These are phyloP conservation scores for Skeletonema tropicum DNA, from an alignment of 108 stramenopile genomes.

Conservation along the genomic window DNA sequence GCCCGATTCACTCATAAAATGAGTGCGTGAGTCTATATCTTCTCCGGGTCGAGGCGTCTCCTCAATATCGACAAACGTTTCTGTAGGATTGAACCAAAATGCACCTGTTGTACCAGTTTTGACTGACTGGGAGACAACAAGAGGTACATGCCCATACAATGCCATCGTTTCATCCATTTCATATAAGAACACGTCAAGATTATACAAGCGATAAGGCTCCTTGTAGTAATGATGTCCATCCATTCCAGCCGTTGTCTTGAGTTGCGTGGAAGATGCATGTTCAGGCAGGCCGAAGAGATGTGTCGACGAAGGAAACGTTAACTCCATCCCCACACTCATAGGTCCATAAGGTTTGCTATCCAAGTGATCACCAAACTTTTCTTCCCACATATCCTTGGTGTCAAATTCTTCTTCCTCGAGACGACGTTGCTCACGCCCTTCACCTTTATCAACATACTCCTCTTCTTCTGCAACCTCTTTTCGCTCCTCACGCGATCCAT, in stretches of 20 bases:
- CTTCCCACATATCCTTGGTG: slow-evolving; percentile 91
- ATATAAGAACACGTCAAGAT: slow-evolving; percentile 99
- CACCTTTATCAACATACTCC: slow-evolving; percentile 54
- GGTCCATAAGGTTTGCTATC: slow-evolving; percentile 94
- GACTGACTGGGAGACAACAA: slow-evolving; percentile 78
- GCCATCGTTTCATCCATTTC: slow-evolving; percentile 98
- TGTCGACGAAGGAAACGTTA: slow-evolving; percentile 81
- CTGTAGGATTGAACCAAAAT: slow-evolving; percentile 98
- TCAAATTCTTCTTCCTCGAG: slow-evolving; percentile 66
- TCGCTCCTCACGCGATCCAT: slow-evolving; percentile 84
- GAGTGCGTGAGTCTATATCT: slow-evolving; percentile 59
- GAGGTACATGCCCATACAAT: slow-evolving; percentile 95
- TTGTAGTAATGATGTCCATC: slow-evolving; percentile 71
- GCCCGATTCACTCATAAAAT: slow-evolving; percentile 96
- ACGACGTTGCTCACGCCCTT: slow-evolving; percentile 62
- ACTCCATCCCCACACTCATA: slow-evolving; percentile 95
- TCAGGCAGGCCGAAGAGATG: slow-evolving; percentile 97
- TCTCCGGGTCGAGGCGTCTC: slow-evolving; percentile 33
- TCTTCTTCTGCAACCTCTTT: slow-evolving; percentile 35
- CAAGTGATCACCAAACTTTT: slow-evolving; percentile 87
- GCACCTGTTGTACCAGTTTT: slow-evolving; percentile 84
- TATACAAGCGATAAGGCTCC: slow-evolving; percentile 99
- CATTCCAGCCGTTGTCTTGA: slow-evolving; percentile 82
- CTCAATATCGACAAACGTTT: slow-evolving; percentile 96
- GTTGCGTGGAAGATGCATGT: slow-evolving; percentile 90